Evolutionary conservation across 176 grass and related monocot genomes (phyloP).

Genomic region (Cenchrus purpureus): DNA sequence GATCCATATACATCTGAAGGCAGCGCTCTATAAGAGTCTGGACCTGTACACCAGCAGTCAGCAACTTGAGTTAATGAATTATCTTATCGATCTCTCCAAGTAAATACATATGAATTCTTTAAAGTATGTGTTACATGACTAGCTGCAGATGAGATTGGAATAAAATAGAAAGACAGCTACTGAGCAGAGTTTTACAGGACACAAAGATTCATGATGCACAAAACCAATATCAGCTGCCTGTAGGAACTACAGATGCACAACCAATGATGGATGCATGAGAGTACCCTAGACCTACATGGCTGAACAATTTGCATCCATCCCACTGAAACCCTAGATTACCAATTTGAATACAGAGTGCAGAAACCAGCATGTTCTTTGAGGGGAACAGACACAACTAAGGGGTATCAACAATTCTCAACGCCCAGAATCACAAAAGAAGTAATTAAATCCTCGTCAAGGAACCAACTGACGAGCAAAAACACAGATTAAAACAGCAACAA

Average conservation of each 20-base stretch:
- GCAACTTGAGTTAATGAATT: neutral
- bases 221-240: neutral
- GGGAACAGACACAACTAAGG: neutral
- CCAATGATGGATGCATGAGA: neutral
- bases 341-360: neutral
- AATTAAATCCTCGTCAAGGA: neutral
- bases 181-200: neutral
- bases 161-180: neutral
- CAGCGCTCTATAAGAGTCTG: slow-evolving; percentile 77
- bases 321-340: slow-evolving; percentile 33
- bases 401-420: neutral
- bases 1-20: slow-evolving; percentile 87
- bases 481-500: slow-evolving; percentile 1
- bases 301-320: neutral
- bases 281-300: neutral
- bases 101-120: neutral
- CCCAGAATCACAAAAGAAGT: neutral
- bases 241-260: neutral
- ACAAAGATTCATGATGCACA: neutral
- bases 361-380: neutral
- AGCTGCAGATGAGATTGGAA: neutral
- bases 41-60: slow-evolving; percentile 52
- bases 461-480: neutral
- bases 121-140: neutral
- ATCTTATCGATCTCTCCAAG: neutral